Evolutionary conservation across 371 early-diverging fungal species (phyloP).

Genomic region (Haplosporangium sp.): DNA sequence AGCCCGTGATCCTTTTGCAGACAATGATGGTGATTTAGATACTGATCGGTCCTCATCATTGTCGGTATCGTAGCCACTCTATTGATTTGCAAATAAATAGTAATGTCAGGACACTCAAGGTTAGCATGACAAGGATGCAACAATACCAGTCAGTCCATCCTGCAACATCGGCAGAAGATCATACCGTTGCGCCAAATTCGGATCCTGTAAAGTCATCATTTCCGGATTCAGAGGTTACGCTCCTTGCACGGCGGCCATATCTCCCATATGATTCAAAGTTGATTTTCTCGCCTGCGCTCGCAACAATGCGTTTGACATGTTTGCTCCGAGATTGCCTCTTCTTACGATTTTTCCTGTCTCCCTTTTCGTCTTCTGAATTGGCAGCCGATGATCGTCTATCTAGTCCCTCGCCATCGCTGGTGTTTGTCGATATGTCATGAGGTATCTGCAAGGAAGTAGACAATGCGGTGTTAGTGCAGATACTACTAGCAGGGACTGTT

Average conservation of each 20-base stretch:
- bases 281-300: conserved; percentile 22
- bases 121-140: background rate
- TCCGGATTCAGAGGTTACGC: conserved; percentile 47
- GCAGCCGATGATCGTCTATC: conserved; percentile 44
- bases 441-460: conserved; percentile 20
- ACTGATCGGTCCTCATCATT: conserved; percentile 43
- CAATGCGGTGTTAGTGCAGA: background rate
- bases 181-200: conserved; percentile 52
- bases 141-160: background rate
- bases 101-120: too few relatives aligned
- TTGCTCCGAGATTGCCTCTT: conserved; percentile 34
- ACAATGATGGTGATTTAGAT: conserved; percentile 46
- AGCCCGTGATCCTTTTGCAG: conserved; percentile 33
- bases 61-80: conserved; percentile 55
- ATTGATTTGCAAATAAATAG: background rate
- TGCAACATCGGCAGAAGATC: background rate
- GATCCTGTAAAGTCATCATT: conserved; percentile 53
- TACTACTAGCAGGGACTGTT: too few relatives aligned
- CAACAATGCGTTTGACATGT: conserved; percentile 38
- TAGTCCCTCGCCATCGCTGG: conserved; percentile 51
- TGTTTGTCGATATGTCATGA: conserved; percentile 40
- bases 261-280: conserved; percentile 16
- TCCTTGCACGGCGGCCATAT: conserved; percentile 27
- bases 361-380: conserved; percentile 38
- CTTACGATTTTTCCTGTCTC: background rate